Base-by-base conservation (phyloP, 768 basidiomycete genomes). In the Cubamyces lactineus region DNA sequence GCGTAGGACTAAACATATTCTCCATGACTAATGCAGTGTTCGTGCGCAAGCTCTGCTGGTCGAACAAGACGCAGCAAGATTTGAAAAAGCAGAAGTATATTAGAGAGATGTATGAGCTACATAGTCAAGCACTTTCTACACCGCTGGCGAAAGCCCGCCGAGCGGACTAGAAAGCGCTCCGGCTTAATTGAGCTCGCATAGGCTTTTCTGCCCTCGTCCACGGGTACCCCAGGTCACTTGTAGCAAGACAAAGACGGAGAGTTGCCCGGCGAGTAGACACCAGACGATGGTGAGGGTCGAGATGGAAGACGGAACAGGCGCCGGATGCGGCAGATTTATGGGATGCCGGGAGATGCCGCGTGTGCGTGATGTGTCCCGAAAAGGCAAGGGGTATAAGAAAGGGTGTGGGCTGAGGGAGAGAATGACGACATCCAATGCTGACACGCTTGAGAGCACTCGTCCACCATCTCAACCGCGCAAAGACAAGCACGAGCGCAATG, bases 41-140 rank as follows among this genome's bases (percentile, higher is more conserved):
- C n/a, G n/a, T n/a, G n/a, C n/a, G n/a, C n/a, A n/a, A n/a, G n/a
- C n/a, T n/a, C n/a, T n/a, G n/a, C n/a, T n/a, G n/a, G n/a, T n/a
- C n/a, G n/a, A n/a, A n/a, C n/a, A n/a, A n/a, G n/a, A n/a, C n/a
- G n/a, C n/a, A n/a, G n/a, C 26, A 13, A 26, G n/a, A 48, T 13
- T 19, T 5, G 16, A 24, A 13, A 16, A 49, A 19, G 48, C 1
- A 23, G 21, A 28, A 3, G 26, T 60, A 7, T 52, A 57, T 57
- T 62, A 40, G 8, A 62, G 57, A 63, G 61, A 75, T 89, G 85
- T 89, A 67, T 72, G 86, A 83, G 79, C 82, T 68, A 67, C 88
- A 88, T 86, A 89, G 88, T 89, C 88, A 86, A 89, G 86, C 85
- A 78, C 76, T 76, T 79, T 76, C 79, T 75, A 72, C 78, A 78